Conservation (phyloP, 345 rosid species). For the Eucalyptus erythrocorys region DNA sequence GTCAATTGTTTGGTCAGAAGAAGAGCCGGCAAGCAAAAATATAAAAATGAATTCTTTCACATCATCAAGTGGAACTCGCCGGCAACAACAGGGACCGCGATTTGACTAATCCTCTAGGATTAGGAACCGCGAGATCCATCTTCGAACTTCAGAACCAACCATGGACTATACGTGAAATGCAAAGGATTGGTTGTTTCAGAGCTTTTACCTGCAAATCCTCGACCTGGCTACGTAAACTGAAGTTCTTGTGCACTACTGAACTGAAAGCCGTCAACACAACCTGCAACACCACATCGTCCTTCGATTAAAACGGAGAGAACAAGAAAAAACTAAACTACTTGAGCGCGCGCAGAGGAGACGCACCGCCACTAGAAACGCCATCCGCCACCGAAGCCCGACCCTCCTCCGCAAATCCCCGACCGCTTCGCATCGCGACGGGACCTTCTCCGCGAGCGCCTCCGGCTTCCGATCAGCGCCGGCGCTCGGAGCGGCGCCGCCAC, state of each 20-base stretch:
- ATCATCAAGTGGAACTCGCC: background rate
- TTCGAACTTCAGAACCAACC: background rate
- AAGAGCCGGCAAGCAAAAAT: background rate
- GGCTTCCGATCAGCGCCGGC: background rate
- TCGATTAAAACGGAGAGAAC: background rate
- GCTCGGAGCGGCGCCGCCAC: background rate
- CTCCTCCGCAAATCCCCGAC: slow-evolving; percentile 1
- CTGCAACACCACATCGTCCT: slow-evolving; percentile 17
- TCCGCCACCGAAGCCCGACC: slow-evolving; percentile 26
- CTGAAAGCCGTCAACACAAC: slow-evolving; percentile 27
- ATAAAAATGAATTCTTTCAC: background rate
- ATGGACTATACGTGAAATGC: background rate
- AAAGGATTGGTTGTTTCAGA: background rate
- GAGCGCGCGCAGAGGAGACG: background rate
- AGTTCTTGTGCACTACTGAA: slow-evolving; percentile 44
- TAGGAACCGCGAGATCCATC: background rate
- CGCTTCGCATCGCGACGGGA: background rate
- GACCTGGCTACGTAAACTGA: slow-evolving; percentile 35
- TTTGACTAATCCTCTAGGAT: background rate
- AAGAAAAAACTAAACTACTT: background rate
- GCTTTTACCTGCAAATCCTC: slow-evolving; percentile 33
- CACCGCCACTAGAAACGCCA: slow-evolving; percentile 30
- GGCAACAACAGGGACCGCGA: background rate
- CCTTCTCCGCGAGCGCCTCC: background rate
- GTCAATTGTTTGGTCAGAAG: background rate